Conservation (phyloP, 257 asterid genomes). For the Solanum ahanhuiri region DNA sequence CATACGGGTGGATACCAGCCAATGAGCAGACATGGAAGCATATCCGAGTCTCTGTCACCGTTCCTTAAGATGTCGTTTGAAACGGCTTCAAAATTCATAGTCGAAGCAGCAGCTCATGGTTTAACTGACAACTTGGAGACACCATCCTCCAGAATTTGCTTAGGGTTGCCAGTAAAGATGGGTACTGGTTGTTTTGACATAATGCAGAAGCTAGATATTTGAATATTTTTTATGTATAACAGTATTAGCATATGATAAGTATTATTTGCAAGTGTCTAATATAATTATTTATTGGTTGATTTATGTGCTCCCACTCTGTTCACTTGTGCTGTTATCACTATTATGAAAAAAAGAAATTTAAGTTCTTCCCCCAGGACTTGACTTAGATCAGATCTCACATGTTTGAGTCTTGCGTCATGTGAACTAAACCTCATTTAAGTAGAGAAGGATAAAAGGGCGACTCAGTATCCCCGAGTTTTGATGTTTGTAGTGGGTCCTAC, state of each 20-base stretch:
- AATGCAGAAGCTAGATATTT: constrained; percentile 57
- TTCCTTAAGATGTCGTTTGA: constrained; percentile 85
- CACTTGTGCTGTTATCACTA: background rate
- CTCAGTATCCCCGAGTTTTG: background rate
- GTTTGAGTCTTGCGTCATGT: background rate
- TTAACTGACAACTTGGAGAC: constrained; percentile 61
- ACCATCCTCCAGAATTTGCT: constrained; percentile 68
- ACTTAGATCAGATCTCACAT: background rate
- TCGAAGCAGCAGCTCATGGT: constrained; percentile 66
- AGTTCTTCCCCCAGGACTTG: background rate
- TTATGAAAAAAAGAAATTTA: background rate
- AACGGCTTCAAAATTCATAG: constrained; percentile 83
- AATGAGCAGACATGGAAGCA: constrained; percentile 85
- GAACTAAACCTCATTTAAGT: background rate
- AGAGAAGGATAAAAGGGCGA: background rate
- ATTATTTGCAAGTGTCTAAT: background rate
- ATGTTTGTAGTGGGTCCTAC: background rate
- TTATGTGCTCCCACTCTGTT: background rate
- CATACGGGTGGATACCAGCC: constrained; percentile 76
- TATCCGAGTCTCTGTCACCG: constrained; percentile 64
- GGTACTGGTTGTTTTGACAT: constrained; percentile 86
- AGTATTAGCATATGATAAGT: background rate
- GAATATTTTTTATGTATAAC: background rate
- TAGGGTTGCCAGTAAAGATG: constrained; percentile 87
- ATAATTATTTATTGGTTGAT: background rate